These are phyloP conservation scores for Taiozyma onychis DNA, from an alignment of 1,139 yeast species.

Conservation along the genomic window DNA sequence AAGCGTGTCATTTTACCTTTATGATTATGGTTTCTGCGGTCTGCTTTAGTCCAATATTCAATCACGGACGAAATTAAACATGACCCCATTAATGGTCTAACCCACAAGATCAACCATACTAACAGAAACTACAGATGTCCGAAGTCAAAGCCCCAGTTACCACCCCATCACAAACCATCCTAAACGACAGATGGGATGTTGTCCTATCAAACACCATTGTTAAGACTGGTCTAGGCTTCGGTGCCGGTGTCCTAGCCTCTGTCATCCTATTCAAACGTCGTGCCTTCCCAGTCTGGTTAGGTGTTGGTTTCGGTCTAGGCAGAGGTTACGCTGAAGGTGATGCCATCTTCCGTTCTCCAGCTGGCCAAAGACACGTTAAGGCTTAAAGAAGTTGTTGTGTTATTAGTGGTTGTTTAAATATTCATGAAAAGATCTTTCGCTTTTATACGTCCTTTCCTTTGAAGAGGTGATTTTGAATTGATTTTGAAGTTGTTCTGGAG, in stretches of 20 bases:
- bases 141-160: conserved; percentile 27
- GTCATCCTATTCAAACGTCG: conserved; percentile 88
- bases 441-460: too few species aligned
- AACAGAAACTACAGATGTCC: conserved; percentile 20
- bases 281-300: conserved; percentile 95
- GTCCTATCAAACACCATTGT: conserved; percentile 91
- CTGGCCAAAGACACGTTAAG: conserved; percentile 68
- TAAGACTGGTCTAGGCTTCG: conserved; percentile 96
- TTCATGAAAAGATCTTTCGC: not conserved
- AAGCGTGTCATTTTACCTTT: too few species aligned
- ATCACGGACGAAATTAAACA: not conserved
- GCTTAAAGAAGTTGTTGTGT: conserved; percentile 32
- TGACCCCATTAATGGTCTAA: too few species aligned
- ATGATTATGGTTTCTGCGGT: too few species aligned
- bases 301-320: conserved; percentile 94
- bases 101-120: not conserved
- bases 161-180: conserved; percentile 60
- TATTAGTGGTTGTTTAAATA: not conserved
- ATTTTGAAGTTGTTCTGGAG: not conserved
- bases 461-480: not conserved
- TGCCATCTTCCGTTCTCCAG: conserved; percentile 82
- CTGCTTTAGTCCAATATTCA: too few species aligned
- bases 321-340: conserved; percentile 98
- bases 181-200: conserved; percentile 94
- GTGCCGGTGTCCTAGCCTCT: conserved; percentile 94